Evolutionary conservation across 495 filamentous ascomycete genomes (phyloP).

Genomic region (Talaromyces trachyspermus): DNA sequence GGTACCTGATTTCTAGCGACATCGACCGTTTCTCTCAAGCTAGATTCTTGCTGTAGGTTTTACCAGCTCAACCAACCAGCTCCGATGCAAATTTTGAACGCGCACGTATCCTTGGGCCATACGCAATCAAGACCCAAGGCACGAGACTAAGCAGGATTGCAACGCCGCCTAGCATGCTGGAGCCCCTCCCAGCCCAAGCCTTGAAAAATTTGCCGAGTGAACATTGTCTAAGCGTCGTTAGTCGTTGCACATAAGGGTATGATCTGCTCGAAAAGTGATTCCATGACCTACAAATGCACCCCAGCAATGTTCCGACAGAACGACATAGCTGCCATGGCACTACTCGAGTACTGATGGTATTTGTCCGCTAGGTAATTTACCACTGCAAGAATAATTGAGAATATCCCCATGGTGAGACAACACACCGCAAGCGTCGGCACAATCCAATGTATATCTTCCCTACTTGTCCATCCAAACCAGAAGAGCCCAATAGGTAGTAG

Average conservation of each 20-base stretch:
- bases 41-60: not conserved
- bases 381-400: conserved; percentile 65
- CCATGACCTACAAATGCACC: conserved; percentile 53
- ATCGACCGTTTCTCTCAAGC: not conserved
- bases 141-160: conserved; percentile 31
- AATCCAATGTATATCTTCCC: conserved; percentile 56
- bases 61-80: not conserved
- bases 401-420: conserved; percentile 67
- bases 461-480: conserved; percentile 59
- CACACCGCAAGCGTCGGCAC: conserved; percentile 54
- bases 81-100: conserved; percentile 59
- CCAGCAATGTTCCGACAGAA: conserved; percentile 66
- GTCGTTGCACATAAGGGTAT: not conserved
- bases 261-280: not conserved
- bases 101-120: conserved; percentile 68
- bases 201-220: conserved; percentile 3
- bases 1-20: not conserved
- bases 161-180: conserved; percentile 5
- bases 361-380: conserved; percentile 79
- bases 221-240: conserved; percentile 3
- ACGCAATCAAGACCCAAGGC: conserved; percentile 80
- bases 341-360: conserved; percentile 65
- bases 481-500: conserved; percentile 60
- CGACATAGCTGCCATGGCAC: conserved; percentile 66
- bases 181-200: not conserved